Evolutionary conservation across 2,329 filamentous ascomycete genomes (phyloP).

Genomic region (Cordyceps javanica): DNA sequence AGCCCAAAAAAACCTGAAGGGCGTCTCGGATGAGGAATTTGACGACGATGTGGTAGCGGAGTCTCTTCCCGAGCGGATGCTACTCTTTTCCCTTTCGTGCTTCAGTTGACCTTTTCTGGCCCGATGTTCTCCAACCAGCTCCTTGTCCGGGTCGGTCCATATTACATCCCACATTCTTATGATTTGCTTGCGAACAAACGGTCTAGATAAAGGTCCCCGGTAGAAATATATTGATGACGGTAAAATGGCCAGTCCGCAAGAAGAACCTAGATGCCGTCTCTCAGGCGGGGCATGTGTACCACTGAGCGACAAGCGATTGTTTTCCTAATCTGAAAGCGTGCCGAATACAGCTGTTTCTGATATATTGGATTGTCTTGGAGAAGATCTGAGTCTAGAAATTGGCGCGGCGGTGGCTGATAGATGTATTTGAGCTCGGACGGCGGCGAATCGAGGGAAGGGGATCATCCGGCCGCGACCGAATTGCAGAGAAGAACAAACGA

Average conservation of each 20-base stretch:
- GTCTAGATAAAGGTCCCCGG: not conserved
- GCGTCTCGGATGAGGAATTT: slow-evolving; percentile 15
- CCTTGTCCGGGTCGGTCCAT: slow-evolving; percentile 50
- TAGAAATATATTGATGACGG: not conserved
- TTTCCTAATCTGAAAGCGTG: not conserved
- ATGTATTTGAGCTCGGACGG: not conserved
- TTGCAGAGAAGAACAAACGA: not conserved
- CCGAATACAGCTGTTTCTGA: not conserved
- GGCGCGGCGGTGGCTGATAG: not conserved
- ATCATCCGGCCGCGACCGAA: not conserved
- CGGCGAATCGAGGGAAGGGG: not conserved
- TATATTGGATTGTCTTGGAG: not conserved
- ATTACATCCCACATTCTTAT: slow-evolving; percentile 51
- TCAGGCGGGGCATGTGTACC: not conserved
- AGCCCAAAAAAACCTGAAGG: slow-evolving; percentile 11
- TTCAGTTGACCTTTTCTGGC: slow-evolving; percentile 35
- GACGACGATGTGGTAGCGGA: slow-evolving; percentile 18
- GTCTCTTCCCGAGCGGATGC: slow-evolving; percentile 23
- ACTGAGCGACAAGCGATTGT: not conserved
- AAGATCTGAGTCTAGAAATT: not conserved
- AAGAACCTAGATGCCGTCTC: not conserved
- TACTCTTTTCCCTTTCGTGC: slow-evolving; percentile 25
- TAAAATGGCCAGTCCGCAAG: not conserved
- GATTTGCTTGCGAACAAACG: not conserved
- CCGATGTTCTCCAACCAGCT: slow-evolving; percentile 47